These are phyloP conservation scores for Cucumis melo DNA, from an alignment of 306 rosid genomes.

Conservation along the genomic window DNA sequence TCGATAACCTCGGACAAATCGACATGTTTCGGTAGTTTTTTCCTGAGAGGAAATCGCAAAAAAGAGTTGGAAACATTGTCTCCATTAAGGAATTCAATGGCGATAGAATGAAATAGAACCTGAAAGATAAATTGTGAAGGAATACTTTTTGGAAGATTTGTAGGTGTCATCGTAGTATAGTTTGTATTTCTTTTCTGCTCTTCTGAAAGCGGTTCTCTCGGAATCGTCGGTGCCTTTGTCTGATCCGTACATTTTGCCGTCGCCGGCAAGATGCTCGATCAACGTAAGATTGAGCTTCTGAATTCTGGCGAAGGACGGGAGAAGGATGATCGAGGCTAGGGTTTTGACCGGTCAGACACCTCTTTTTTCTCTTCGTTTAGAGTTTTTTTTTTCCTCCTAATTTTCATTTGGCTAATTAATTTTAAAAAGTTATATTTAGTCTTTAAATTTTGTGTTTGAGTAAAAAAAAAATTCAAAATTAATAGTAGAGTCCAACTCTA, in stretches of 20 bases:
- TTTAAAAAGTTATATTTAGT: too few species aligned
- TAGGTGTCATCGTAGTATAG: slow-evolving; percentile 58
- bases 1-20: slow-evolving; percentile 75
- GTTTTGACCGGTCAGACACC: background rate
- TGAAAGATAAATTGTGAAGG: background rate
- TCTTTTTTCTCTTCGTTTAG: too few species aligned
- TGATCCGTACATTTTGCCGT: slow-evolving; percentile 51
- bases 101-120: background rate
- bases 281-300: background rate
- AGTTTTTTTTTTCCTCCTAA: too few species aligned
- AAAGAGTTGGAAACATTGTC: background rate
- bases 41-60: slow-evolving; percentile 29
- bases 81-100: background rate
- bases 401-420: too few species aligned
- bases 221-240: slow-evolving; percentile 35
- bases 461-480: too few species aligned
- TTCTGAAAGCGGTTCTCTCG: slow-evolving; percentile 78
- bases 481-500: too few species aligned
- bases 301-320: background rate
- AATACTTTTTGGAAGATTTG: slow-evolving; percentile 41
- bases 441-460: too few species aligned
- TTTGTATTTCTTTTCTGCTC: slow-evolving; percentile 90
- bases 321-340: slow-evolving; percentile 9
- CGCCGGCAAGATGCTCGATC: background rate
- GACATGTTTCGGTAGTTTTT: slow-evolving; percentile 47